phyloP scores from a whole-genome alignment of 1,139 yeast genomes.

The Torulaspora globosa region DNA sequence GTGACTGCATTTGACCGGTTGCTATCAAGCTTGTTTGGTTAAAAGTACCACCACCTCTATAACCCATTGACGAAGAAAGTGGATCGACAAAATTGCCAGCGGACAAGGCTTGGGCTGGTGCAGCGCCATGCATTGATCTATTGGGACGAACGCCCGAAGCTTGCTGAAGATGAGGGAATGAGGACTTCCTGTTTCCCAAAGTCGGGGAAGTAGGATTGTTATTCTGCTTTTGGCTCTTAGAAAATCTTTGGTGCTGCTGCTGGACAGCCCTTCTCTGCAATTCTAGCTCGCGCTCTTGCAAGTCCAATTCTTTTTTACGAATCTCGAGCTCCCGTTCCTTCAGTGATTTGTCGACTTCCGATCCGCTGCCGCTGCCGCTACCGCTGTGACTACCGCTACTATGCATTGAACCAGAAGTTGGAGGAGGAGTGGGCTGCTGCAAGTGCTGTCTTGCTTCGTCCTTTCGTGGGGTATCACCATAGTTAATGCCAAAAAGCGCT shows the following conservation, averaged over 20 bases:
- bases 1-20: slow-evolving; percentile 14
- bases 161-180: slow-evolving; percentile 27
- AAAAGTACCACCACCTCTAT: slow-evolving; percentile 11
- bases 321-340: slow-evolving; percentile 42
- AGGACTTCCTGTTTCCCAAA: slow-evolving; percentile 25
- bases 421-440: slow-evolving; percentile 10
- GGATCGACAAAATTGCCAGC: slow-evolving; percentile 25
- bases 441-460: slow-evolving; percentile 9
- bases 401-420: slow-evolving; percentile 8
- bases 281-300: slow-evolving; percentile 42
- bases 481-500: slow-evolving; percentile 33
- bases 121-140: slow-evolving; percentile 33
- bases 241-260: slow-evolving; percentile 23
- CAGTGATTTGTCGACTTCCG: slow-evolving; percentile 18
- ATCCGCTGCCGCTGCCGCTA: slow-evolving; percentile 8
- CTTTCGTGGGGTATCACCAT: slow-evolving; percentile 30
- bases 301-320: slow-evolving; percentile 44
- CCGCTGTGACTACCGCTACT: slow-evolving; percentile 10
- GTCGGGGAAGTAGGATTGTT: slow-evolving; percentile 13
- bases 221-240: slow-evolving; percentile 9
- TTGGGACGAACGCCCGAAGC: slow-evolving; percentile 20
- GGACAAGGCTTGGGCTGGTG: slow-evolving; percentile 17
- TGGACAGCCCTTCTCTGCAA: slow-evolving; percentile 36
- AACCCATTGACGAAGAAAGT: slow-evolving; percentile 11
- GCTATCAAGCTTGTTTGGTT: slow-evolving; percentile 13